phyloP scores from a whole-genome alignment of 768 basidiomycete genomes.

The Mycena kentingensis region DNA sequence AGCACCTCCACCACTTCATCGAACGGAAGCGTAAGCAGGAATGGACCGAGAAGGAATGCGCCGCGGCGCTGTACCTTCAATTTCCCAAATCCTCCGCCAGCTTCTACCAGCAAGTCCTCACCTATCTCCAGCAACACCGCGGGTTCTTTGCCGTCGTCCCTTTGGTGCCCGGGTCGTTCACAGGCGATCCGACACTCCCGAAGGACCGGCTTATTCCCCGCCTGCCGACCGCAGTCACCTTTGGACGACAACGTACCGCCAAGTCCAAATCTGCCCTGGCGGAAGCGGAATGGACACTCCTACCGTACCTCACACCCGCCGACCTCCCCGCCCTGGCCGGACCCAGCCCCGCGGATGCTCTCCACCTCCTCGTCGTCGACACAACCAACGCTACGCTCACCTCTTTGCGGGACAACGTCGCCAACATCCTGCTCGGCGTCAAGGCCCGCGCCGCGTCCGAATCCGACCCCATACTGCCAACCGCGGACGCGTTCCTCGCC shows the following conservation, averaged over 20 bases:
- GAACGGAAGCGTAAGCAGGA: not conserved
- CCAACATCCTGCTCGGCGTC: not conserved
- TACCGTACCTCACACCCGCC: not conserved
- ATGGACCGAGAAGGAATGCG: not conserved
- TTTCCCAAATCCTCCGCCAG: not conserved
- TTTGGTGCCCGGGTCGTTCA: constrained; percentile 2
- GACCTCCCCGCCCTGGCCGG: not conserved
- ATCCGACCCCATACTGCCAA: not conserved
- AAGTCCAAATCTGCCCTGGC: not conserved
- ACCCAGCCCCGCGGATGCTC: not conserved
- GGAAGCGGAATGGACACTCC: not conserved
- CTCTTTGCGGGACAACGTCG: not conserved
- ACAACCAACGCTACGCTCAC: too few relatives aligned
- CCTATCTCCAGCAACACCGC: not conserved
- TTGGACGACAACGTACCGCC: constrained; percentile 9
- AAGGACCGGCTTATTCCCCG: not conserved
- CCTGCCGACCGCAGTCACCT: not conserved
- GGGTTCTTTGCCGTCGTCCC: constrained; percentile 3
- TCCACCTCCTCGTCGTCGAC: not conserved
- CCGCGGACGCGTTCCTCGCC: not conserved
- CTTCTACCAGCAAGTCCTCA: constrained; percentile 1
- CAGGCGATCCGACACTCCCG: not conserved
- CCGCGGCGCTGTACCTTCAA: constrained; percentile 13
- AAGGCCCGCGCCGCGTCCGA: not conserved
- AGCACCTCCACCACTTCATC: not conserved